Evolutionary conservation across 2,329 filamentous ascomycete species (phyloP).

Genomic region (Nothophoma quercina): DNA sequence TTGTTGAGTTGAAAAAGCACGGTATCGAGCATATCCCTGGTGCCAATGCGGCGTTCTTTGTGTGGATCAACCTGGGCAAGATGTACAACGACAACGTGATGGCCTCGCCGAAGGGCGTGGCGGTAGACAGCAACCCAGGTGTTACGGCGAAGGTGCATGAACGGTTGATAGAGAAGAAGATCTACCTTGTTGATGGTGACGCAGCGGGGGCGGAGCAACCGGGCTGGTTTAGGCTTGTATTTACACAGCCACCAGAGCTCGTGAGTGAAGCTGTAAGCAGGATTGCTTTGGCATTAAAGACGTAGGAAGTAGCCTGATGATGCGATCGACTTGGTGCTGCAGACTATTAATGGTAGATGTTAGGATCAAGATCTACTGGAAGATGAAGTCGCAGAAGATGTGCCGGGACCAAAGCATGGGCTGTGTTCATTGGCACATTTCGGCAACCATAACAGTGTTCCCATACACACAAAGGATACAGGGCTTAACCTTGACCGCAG

Average conservation of each 20-base stretch:
- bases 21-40: constrained; percentile 50
- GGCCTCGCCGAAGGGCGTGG: not conserved
- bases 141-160: constrained; percentile 57
- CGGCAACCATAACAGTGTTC: no score
- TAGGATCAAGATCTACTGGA: no score
- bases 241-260: constrained; percentile 29
- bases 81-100: constrained; percentile 17
- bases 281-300: not conserved
- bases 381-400: no score
- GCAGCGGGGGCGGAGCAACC: constrained; percentile 55
- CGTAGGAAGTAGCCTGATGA: no score
- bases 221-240: constrained; percentile 65
- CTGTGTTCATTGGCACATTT: no score
- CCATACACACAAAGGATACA: no score
- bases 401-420: no score
- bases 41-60: constrained; percentile 56
- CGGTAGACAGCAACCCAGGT: constrained; percentile 40
- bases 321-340: no score
- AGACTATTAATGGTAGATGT: no score
- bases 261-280: constrained; percentile 2
- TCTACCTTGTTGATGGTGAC: constrained; percentile 60
- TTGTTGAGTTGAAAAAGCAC: constrained; percentile 29
- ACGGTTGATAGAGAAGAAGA: constrained; percentile 55
- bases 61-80: constrained; percentile 51
- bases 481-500: not conserved